These are phyloP conservation scores for Quercus suber DNA, from an alignment of 306 rosid species.

Conservation along the genomic window DNA sequence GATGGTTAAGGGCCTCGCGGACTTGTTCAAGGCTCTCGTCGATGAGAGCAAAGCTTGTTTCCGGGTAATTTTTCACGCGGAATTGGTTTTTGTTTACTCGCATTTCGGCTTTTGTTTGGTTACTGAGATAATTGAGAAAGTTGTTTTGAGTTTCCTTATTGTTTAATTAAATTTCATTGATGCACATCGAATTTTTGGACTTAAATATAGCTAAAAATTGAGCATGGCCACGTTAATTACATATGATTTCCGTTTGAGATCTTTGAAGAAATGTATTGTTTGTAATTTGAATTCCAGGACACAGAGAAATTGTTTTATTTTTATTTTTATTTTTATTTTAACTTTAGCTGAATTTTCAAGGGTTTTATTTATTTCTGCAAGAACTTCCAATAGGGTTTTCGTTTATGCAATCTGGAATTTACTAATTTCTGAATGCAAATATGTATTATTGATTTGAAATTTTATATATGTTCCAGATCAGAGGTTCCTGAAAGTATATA, in stretches of 20 bases:
- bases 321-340: no score
- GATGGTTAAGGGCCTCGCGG: conserved; percentile 62
- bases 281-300: not conserved
- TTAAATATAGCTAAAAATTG: not conserved
- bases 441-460: not conserved
- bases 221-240: not conserved
- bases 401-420: not conserved
- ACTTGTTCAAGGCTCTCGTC: conserved; percentile 68
- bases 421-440: not conserved
- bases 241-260: not conserved
- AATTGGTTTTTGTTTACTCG: not conserved
- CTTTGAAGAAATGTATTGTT: no score
- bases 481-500: not conserved
- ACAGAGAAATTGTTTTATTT: no score
- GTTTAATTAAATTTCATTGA: not conserved
- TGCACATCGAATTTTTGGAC: not conserved
- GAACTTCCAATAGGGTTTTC: not conserved
- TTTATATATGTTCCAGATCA: not conserved
- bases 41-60: conserved; percentile 73
- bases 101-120: not conserved
- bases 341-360: not conserved
- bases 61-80: conserved; percentile 51
- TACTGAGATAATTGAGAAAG: not conserved
- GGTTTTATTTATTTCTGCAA: not conserved
- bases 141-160: not conserved